phyloP scores from a whole-genome alignment of 2,329 filamentous ascomycete genomes.

The Microthyrium microscopicum region DNA sequence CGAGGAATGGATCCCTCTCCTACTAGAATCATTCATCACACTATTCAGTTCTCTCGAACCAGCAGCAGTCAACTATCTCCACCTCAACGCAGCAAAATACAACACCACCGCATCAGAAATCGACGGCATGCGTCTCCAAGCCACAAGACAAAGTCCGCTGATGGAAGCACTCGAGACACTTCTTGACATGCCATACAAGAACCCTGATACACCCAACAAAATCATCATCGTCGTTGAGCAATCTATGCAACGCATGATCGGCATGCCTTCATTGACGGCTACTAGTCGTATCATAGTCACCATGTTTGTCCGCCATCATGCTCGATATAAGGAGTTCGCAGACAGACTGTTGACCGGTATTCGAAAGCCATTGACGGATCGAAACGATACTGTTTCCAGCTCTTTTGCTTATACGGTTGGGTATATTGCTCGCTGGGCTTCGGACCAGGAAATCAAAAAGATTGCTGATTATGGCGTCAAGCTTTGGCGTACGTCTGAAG shows the following conservation, averaged over 20 bases:
- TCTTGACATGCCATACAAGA: no score
- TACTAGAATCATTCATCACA: conserved; percentile 66
- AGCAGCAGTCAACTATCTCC: conserved; percentile 79
- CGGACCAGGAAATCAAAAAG: conserved; percentile 39
- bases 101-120: conserved; percentile 79
- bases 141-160: conserved; percentile 72
- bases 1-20: conserved; percentile 61
- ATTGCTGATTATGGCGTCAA: conserved; percentile 41
- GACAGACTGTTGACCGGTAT: conserved; percentile 61
- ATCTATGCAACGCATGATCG: conserved; percentile 71
- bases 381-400: conserved; percentile 83
- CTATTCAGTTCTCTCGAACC: conserved; percentile 79
- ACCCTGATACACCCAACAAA: conserved; percentile 51
- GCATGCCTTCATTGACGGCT: conserved; percentile 85
- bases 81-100: conserved; percentile 70
- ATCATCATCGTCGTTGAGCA: conserved; percentile 54
- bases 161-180: conserved; percentile 83
- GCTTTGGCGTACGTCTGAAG: conserved; percentile 69
- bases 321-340: conserved; percentile 59
- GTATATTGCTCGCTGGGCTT: conserved; percentile 57
- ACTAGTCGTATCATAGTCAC: conserved; percentile 74
- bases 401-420: conserved; percentile 77
- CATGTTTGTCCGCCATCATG: conserved; percentile 62
- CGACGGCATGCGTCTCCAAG: conserved; percentile 68
- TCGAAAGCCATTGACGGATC: conserved; percentile 69